Conservation (phyloP, 345 rosid genomes). For the Anastatica hierochuntica region DNA sequence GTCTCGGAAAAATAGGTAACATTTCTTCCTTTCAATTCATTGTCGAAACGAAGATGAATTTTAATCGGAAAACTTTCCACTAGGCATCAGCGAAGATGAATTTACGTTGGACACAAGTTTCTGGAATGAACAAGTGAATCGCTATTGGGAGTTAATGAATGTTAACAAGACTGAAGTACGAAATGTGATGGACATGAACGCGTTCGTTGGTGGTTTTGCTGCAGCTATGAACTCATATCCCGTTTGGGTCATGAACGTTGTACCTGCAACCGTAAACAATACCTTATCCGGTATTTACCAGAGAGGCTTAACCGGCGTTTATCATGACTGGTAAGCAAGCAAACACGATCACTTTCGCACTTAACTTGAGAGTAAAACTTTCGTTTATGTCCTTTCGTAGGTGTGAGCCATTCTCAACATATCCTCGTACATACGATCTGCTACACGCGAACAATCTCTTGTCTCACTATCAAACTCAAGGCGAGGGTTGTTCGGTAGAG, state of each 20-base stretch:
- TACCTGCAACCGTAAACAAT: slow-evolving; percentile 51
- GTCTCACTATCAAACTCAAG: slow-evolving; percentile 37
- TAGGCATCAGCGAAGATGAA: slow-evolving; percentile 63
- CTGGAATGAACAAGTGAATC: slow-evolving; percentile 67
- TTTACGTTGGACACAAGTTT: slow-evolving; percentile 47
- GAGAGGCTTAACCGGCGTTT: slow-evolving; percentile 67
- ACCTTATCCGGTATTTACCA: slow-evolving; percentile 74
- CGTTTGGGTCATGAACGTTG: slow-evolving; percentile 91
- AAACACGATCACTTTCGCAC: not conserved
- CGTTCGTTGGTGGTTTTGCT: slow-evolving; percentile 74
- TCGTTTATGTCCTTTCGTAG: slow-evolving; percentile 18
- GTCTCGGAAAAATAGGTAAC: slow-evolving; percentile 55
- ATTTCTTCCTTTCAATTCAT: slow-evolving; percentile 1
- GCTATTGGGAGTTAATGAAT: slow-evolving; percentile 69
- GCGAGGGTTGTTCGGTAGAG: slow-evolving; percentile 61
- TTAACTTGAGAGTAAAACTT: not conserved
- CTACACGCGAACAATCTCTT: slow-evolving; percentile 65
- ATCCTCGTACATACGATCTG: slow-evolving; percentile 88
- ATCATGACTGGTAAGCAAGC: slow-evolving; percentile 88
- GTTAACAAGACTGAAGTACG: slow-evolving; percentile 39
- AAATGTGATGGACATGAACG: slow-evolving; percentile 89
- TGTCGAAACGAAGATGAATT: not conserved
- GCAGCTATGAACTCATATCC: slow-evolving; percentile 56
- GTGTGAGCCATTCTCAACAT: slow-evolving; percentile 98
- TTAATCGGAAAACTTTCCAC: slow-evolving; percentile 7